Conservation (phyloP, 2,329 filamentous ascomycete species). For the Cladophialophora immunda region DNA sequence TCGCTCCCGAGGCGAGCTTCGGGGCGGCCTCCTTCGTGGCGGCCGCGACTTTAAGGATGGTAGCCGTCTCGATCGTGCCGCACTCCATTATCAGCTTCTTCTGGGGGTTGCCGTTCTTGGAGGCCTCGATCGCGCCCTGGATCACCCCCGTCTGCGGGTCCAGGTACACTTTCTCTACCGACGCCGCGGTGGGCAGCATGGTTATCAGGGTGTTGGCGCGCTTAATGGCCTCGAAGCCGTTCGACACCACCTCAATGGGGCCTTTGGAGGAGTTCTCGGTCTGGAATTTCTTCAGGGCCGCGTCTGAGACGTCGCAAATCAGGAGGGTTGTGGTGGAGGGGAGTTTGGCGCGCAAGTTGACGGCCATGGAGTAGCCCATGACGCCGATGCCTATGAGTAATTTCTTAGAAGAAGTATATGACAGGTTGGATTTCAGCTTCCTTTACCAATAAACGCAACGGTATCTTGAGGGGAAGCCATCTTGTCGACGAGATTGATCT, state of each 20-base stretch:
- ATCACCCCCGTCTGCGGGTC: conserved; percentile 53
- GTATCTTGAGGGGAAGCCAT: conserved; percentile 28
- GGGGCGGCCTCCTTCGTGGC: conserved; percentile 31
- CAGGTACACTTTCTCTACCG: conserved; percentile 62
- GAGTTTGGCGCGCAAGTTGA: conserved; percentile 51
- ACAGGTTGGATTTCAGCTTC: neutral
- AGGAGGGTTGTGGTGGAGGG: conserved; percentile 45
- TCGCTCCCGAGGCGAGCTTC: conserved; percentile 27
- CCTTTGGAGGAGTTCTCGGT: conserved; percentile 48
- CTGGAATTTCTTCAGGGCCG: conserved; percentile 50
- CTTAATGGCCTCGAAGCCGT: conserved; percentile 51
- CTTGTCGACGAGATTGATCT: neutral
- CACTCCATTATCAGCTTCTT: conserved; percentile 63
- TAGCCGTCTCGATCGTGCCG: conserved; percentile 64
- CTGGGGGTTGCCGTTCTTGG: conserved; percentile 49
- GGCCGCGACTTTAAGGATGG: conserved; percentile 56
- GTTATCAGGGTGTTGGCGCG: conserved; percentile 59
- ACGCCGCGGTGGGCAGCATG: conserved; percentile 63
- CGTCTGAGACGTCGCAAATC: conserved; percentile 51
- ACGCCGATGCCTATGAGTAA: conserved; percentile 47
- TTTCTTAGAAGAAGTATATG: neutral
- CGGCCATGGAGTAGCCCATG: conserved; percentile 55
- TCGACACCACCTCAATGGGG: conserved; percentile 48
- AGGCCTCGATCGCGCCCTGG: conserved; percentile 42
- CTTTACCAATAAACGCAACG: conserved; percentile 39